Conservation (phyloP, 176 grass and related monocot species). For the Raddia guianensis region DNA sequence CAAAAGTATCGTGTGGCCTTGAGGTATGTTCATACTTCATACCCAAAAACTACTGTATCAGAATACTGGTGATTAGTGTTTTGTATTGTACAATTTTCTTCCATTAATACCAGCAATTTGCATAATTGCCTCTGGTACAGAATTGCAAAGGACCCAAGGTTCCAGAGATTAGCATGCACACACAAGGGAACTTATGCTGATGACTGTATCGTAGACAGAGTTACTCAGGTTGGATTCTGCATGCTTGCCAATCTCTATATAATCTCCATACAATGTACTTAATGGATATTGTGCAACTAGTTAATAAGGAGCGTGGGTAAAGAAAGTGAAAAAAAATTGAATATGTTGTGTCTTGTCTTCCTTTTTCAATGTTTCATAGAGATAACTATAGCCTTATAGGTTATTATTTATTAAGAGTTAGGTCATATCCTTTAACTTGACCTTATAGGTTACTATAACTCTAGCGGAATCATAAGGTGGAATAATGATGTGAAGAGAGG, state of each 20-base stretch:
- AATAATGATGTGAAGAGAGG: too few relatives aligned
- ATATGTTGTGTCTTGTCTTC: neutral
- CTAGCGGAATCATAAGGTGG: too few relatives aligned
- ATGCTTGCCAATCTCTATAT: neutral
- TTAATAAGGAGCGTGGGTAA: neutral
- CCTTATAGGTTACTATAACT: too few relatives aligned
- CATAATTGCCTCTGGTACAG: conserved; percentile 38
- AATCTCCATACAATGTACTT: neutral
- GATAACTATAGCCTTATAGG: neutral
- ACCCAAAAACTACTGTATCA: neutral
- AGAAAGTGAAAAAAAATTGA: neutral
- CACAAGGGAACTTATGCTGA: conserved; percentile 98
- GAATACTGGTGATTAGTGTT: neutral
- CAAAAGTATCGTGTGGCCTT: conserved; percentile 95
- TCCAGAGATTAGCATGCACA: conserved; percentile 90
- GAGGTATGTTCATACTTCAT: conserved; percentile 51
- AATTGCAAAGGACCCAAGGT: conserved; percentile 93
- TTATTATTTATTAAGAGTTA: neutral
- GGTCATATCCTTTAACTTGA: neutral
- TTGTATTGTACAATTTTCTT: neutral
- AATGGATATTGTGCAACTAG: neutral
- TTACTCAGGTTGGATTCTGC: conserved; percentile 71
- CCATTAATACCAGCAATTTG: neutral
- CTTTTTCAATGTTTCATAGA: neutral
- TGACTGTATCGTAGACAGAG: conserved; percentile 93